phyloP scores from a whole-genome alignment of 306 rosid genomes.

The Cucurbita moschata region DNA sequence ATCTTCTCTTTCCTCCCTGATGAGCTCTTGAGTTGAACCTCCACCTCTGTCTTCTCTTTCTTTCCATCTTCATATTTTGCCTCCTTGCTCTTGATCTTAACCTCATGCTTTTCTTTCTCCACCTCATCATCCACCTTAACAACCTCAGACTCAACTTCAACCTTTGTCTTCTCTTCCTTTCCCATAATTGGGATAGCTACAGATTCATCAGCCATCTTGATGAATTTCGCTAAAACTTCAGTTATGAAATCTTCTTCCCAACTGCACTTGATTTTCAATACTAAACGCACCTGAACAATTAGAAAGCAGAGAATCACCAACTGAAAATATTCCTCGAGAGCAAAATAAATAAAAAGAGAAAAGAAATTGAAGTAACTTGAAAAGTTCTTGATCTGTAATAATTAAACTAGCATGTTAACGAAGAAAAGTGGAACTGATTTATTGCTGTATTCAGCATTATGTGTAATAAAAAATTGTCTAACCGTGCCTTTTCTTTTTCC shows the following conservation, averaged over 20 bases:
- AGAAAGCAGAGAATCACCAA: background rate
- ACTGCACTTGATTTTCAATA: conserved; percentile 5
- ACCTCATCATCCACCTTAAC: conserved; percentile 4
- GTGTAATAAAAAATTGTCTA: background rate
- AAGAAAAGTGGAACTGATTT: background rate
- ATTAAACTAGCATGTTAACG: background rate
- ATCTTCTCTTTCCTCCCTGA: conserved; percentile 18
- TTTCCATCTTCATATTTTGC: conserved; percentile 14
- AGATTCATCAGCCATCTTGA: conserved; percentile 2
- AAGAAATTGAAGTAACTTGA: background rate
- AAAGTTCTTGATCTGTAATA: background rate
- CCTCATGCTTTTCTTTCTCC: conserved; percentile 13
- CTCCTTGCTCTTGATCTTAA: conserved; percentile 29
- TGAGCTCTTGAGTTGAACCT: conserved; percentile 34
- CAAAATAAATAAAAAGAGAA: background rate
- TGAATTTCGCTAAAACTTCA: background rate
- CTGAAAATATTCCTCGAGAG: background rate
- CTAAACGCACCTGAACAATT: background rate
- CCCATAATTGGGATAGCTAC: background rate
- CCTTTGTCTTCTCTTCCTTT: conserved; percentile 21
- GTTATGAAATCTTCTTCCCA: conserved; percentile 1
- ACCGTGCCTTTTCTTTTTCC: background rate
- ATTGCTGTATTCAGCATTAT: background rate
- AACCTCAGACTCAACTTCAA: conserved; percentile 2
- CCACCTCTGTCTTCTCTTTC: conserved; percentile 22